These are phyloP conservation scores for Melastoma candidum DNA, from an alignment of 441 rosid genomes.

Conservation along the genomic window DNA sequence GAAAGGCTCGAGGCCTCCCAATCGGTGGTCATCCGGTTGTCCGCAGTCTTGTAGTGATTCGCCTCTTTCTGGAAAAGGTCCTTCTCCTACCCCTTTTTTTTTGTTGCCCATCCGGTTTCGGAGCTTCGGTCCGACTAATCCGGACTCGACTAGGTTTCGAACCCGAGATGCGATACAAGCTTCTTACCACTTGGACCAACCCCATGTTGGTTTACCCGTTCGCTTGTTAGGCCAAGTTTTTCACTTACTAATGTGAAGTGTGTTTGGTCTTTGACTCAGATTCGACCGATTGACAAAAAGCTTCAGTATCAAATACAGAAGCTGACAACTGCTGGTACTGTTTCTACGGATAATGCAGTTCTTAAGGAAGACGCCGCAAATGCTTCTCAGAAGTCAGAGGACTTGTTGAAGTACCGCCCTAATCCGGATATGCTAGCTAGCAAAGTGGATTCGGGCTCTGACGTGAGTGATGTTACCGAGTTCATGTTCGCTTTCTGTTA, in stretches of 20 bases:
- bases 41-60: conserved; percentile 73
- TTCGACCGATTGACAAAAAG: conserved; percentile 82
- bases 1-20: conserved; percentile 72
- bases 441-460: conserved; percentile 28
- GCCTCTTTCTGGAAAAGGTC: conserved; percentile 87
- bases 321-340: conserved; percentile 39
- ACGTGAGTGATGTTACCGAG: conserved; percentile 19
- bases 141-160: no score
- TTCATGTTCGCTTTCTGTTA: background rate
- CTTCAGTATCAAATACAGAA: conserved; percentile 85
- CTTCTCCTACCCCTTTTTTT: background rate
- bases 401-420: conserved; percentile 61
- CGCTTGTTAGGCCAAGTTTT: no score
- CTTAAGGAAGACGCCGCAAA: conserved; percentile 27
- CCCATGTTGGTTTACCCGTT: no score
- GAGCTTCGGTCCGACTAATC: no score
- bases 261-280: conserved; percentile 27
- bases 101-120: background rate
- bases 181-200: no score
- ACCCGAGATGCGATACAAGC: no score
- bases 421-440: conserved; percentile 65
- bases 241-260: background rate
- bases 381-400: conserved; percentile 38
- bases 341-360: conserved; percentile 22
- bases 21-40: conserved; percentile 73